Base-by-base conservation (phyloP, 1,139 yeast genomes). In the Scheffersomyces stambukii region DNA sequence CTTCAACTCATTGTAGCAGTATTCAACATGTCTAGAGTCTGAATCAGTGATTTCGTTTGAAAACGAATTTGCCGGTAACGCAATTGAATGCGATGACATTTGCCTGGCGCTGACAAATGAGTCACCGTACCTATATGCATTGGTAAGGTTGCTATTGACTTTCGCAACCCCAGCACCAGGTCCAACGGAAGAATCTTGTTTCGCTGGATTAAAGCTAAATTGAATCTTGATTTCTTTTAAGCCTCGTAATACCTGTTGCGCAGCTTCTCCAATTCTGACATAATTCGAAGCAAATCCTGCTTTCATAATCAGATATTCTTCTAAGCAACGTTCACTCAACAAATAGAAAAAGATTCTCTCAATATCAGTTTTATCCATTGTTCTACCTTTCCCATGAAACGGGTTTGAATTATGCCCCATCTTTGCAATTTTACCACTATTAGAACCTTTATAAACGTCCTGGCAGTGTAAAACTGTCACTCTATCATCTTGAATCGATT, bases 261-360 rank as follows among this genome's bases (percentile, higher is more conserved):
- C 77, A 14, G 65, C 58, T 2, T 65, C 63, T 0, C 94, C 94
- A 1, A 68, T 45, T 40, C 65, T 66, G 4, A 86, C 74, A 45
- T 88, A 89, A 34, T 84, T 81, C 5, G 81, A 66, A 0, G 95
- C 85, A 60, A 82, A 88, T 0, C 95, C 93, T 12, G 68, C 71
- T 41, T 76, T 82, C 70, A 78, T 73, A 5, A 80, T 64, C 8
- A 85, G 75, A 47, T 80, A 82, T 52, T 89, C 96, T 32, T 67
- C 68, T 20, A 91, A 55, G 16, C 80, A 71, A n/a, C 75, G 74
- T 38, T 78, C 78, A 16, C 83, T 72, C 11, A 85, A 67, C 40
- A 91, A 57, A 40, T 81, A 81, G 46, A 85, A 88, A 40, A 88
- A 82, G 6, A 91, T 74, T 39, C 97, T 64, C 51, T 88, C 96